Conservation (phyloP, 148 eudicot genomes). For the Gaultheria prostrata region DNA sequence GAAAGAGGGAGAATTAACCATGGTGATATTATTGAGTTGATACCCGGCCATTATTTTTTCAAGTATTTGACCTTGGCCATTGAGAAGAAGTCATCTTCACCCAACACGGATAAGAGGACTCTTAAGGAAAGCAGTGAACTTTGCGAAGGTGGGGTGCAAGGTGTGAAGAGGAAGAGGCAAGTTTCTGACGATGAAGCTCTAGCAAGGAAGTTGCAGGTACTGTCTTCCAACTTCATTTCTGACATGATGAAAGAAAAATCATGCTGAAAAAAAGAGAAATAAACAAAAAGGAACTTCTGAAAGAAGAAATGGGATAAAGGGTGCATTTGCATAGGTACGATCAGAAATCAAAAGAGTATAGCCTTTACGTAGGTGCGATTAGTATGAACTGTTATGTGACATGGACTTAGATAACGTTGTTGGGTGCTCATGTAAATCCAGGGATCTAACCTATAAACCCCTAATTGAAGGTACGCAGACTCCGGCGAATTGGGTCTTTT, state of each 20-base stretch:
- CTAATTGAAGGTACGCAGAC: neutral
- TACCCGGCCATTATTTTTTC: constrained; percentile 77
- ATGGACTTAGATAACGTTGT: neutral
- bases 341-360: neutral
- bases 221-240: constrained; percentile 10
- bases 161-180: constrained; percentile 46
- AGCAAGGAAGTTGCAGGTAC: constrained; percentile 33
- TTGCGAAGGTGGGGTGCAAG: constrained; percentile 20
- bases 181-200: constrained; percentile 43
- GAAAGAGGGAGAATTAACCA: constrained; percentile 45
- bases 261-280: neutral
- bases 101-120: constrained; percentile 26
- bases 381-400: neutral
- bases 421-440: neutral
- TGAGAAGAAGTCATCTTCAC: constrained; percentile 24
- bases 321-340: neutral
- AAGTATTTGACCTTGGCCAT: constrained; percentile 41
- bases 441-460: neutral
- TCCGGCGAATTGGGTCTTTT: neutral
- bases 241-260: neutral
- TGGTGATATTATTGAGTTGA: constrained; percentile 84
- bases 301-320: neutral
- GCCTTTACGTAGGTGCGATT: neutral
- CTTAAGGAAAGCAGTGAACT: constrained; percentile 19
- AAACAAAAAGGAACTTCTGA: neutral